Percentiles rank a stretch among this genome's conserved stretches.
Evolutionary conservation across 2,329 filamentous ascomycete genomes (phyloP).

Genomic region (Alternaria triticimaculans): DNA sequence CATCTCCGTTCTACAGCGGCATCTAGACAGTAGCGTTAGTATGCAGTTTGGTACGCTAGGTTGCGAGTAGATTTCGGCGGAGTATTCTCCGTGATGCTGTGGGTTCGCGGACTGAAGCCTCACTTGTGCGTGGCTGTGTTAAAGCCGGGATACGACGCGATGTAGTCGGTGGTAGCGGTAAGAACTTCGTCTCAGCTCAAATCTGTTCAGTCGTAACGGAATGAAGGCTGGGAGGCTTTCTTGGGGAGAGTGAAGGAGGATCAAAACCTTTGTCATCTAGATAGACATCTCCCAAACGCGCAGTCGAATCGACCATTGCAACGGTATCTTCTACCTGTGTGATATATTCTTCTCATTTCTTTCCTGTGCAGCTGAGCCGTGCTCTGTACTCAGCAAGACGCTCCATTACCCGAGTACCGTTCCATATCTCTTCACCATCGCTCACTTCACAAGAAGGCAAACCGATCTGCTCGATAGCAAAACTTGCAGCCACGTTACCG

Average conservation of each 20-base stretch:
- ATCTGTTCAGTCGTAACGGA: too few relatives aligned
- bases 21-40: constrained; percentile 66
- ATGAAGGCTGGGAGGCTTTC: too few relatives aligned
- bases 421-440: background rate
- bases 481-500: background rate
- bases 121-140: constrained; percentile 60
- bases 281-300: too few relatives aligned
- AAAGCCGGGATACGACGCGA: constrained; percentile 62
- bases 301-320: too few relatives aligned
- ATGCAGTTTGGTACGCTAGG: constrained; percentile 64
- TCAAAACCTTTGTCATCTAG: too few relatives aligned
- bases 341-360: background rate
- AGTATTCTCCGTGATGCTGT: constrained; percentile 61
- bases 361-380: background rate
- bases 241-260: too few relatives aligned
- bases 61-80: constrained; percentile 62
- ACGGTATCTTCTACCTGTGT: too few relatives aligned
- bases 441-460: background rate
- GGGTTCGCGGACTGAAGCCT: constrained; percentile 58
- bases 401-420: background rate
- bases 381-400: background rate
- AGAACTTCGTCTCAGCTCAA: constrained; percentile 51
- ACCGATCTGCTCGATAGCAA: background rate
- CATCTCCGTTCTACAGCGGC: constrained; percentile 61
- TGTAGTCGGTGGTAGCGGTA: constrained; percentile 62